phyloP scores from a whole-genome alignment of 2,329 filamentous ascomycete genomes.

The Davidsoniella eucalypti region DNA sequence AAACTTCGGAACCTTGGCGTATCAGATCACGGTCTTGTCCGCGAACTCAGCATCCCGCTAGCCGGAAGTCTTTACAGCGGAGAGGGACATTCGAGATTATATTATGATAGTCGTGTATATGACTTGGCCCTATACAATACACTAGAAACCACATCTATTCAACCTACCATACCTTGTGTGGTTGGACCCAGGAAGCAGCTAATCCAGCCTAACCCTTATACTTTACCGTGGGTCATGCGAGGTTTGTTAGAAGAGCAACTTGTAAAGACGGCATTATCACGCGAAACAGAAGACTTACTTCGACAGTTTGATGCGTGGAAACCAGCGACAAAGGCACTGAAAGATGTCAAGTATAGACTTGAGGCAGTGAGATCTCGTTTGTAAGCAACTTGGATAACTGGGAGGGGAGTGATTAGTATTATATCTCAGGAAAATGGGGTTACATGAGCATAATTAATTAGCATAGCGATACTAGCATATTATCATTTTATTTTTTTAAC shows the following conservation, averaged over 20 bases:
- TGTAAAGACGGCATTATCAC: conserved; percentile 62
- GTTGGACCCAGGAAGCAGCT: conserved; percentile 19
- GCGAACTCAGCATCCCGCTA: conserved; percentile 73
- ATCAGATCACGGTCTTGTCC: conserved; percentile 81
- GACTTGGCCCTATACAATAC: conserved; percentile 57
- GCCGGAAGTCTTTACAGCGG: conserved; percentile 84
- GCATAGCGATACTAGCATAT: not conserved
- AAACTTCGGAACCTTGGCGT: conserved; percentile 89
- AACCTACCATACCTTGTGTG: conserved; percentile 24
- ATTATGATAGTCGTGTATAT: conserved; percentile 79
- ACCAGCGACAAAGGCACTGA: conserved; percentile 73
- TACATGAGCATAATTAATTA: not conserved
- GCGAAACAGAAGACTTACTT: conserved; percentile 66
- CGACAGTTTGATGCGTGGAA: conserved; percentile 87
- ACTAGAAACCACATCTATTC: conserved; percentile 49
- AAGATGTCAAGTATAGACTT: conserved; percentile 87
- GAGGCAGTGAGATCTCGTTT: conserved; percentile 63
- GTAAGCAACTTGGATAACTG: not conserved
- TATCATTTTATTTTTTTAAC: not conserved
- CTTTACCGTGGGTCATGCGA: conserved; percentile 89
- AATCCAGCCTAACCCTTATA: conserved; percentile 60
- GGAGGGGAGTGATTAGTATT: not conserved
- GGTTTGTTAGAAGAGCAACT: conserved; percentile 83
- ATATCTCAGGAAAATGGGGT: no score
- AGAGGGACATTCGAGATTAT: conserved; percentile 84